Base-by-base conservation (phyloP, 73 alveolate species). In the Paramecium sexaurelia region DNA sequence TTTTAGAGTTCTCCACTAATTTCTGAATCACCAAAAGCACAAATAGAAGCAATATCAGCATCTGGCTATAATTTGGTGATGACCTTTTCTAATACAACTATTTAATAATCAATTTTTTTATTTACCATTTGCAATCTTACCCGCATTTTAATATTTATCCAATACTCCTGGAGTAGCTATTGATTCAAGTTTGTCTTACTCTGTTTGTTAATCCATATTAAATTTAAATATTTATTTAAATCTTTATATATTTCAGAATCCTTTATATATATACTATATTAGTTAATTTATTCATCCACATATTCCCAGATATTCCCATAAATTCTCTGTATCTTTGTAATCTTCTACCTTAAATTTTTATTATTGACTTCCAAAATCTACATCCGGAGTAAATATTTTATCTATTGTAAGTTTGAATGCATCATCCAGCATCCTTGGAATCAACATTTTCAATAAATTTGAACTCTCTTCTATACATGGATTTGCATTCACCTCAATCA, bases 401-500 rank as follows among this genome's bases (percentile, higher is more conserved):
- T 96, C 99, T 19, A 96, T 32, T 26, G 98, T 96, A 41, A 95
- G 57, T 82, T 95, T 94, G 39, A 96, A 95, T 0, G 98, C 98
- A 95, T 96, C 97, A 85, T 96, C 99, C 8, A 96, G 73, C 98
- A 96, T 95, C 40, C 98, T 95, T 1, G 98, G 98, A 6, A 95
- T 94, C 10, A 96, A 57, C 94, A 92, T 87, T 55, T 95, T 93
- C 35, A 96, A 82, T 43, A 93, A 85, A 19, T 96, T 96, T 56
- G 97, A 94, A 36, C 98, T 91, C 29, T 69, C 94, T 92, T 98
- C 99, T 1, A 97, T 82, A 43, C 99, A 98, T 10, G 99, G 99
- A 94, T 98, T 98, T 10, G 99, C 97, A 93, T 98, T 98, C 8
- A 97, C 97, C 87, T 98, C 99, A 61, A 98, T 96, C 19, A 98